Percentiles rank a stretch among this genome's conserved stretches.
Conservation (phyloP, 495 filamentous ascomycete species). For the Hypoxylon fuscum region DNA sequence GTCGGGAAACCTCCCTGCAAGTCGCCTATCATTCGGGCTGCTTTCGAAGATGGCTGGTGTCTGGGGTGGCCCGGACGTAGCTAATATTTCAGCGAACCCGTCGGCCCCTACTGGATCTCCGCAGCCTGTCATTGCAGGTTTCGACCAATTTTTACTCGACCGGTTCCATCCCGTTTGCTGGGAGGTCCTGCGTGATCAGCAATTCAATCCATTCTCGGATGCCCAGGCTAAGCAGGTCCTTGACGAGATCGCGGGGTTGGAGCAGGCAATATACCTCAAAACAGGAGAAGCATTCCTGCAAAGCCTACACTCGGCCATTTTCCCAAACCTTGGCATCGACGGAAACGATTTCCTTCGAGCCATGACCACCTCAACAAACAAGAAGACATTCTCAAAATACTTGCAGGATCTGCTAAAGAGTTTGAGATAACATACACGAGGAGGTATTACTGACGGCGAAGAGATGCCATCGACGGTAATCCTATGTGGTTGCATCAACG, state of each 20-base stretch:
- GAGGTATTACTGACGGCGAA: not conserved
- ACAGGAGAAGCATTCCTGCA: slow-evolving; percentile 69
- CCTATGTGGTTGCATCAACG: slow-evolving; percentile 31
- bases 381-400: slow-evolving; percentile 58
- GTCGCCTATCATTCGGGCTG: slow-evolving; percentile 80
- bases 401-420: slow-evolving; percentile 55
- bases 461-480: slow-evolving; percentile 5
- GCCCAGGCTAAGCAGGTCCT: slow-evolving; percentile 85
- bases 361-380: slow-evolving; percentile 59
- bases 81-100: slow-evolving; percentile 59
- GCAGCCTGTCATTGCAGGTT: slow-evolving; percentile 76
- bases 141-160: slow-evolving; percentile 86
- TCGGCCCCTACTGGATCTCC: slow-evolving; percentile 51
- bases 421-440: slow-evolving; percentile 38
- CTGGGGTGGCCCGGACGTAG: slow-evolving; percentile 86
- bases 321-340: slow-evolving; percentile 58
- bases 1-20: slow-evolving; percentile 74
- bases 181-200: slow-evolving; percentile 77
- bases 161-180: slow-evolving; percentile 90
- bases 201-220: slow-evolving; percentile 80
- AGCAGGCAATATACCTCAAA: slow-evolving; percentile 88
- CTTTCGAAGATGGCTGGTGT: slow-evolving; percentile 77
- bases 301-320: slow-evolving; percentile 58
- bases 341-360: slow-evolving; percentile 58
- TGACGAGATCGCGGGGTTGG: slow-evolving; percentile 81